Conservation (phyloP, 1,284 basidiomycete genomes). For the Apiotrichum domesticum region DNA sequence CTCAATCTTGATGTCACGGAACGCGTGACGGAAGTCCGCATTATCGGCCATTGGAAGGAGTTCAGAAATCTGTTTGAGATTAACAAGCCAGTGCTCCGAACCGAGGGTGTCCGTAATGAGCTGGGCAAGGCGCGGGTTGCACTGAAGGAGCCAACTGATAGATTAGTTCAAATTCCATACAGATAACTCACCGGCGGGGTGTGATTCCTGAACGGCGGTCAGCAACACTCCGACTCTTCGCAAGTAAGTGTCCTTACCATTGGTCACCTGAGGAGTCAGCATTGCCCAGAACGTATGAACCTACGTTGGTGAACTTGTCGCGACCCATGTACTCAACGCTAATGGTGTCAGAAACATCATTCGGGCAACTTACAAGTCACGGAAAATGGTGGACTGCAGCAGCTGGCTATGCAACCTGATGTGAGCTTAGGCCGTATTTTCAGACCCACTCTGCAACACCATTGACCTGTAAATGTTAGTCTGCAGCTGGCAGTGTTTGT, state of each 20-base stretch:
- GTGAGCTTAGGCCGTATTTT: background rate
- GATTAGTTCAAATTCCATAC: background rate
- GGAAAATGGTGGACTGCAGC: constrained; percentile 65
- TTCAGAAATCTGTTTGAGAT: constrained; percentile 39
- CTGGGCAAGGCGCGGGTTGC: constrained; percentile 75
- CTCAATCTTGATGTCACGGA: constrained; percentile 74
- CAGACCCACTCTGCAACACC: constrained; percentile 73
- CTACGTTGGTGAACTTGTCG: constrained; percentile 47
- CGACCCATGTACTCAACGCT: constrained; percentile 42
- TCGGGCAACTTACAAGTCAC: constrained; percentile 57
- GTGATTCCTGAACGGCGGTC: constrained; percentile 60
- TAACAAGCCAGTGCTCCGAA: constrained; percentile 71
- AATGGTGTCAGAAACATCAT: background rate
- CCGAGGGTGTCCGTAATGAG: constrained; percentile 77
- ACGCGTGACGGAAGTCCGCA: constrained; percentile 64
- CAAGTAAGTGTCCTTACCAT: background rate
- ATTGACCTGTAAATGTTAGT: constrained; percentile 54
- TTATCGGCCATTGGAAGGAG: constrained; percentile 59
- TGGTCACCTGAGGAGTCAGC: constrained; percentile 2
- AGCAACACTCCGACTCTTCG: background rate
- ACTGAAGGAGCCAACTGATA: constrained; percentile 80
- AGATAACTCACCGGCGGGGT: constrained; percentile 23
- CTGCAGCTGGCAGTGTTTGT: background rate
- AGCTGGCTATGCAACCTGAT: constrained; percentile 51
- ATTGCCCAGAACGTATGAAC: background rate